Evolutionary conservation across 306 rosid species (phyloP), one percentile per base, ranked within the genome.

Genomic region (Vachellia collinsii): DNA sequence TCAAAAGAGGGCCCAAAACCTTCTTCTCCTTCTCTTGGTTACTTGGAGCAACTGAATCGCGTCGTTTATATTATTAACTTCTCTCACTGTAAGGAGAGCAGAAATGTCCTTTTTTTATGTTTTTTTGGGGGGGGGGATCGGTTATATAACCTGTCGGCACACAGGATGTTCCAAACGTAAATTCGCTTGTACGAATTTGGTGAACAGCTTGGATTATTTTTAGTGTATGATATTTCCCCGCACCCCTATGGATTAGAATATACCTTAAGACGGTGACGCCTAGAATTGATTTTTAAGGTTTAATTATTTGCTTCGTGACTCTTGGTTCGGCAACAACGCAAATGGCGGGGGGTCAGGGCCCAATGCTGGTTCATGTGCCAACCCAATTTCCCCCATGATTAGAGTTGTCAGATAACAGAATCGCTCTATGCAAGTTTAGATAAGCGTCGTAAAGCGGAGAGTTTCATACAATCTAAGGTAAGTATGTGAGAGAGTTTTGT

Each of bases 191-290:
- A 10, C 7, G 44, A n/a, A 4, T 9, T 62, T 29, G 6, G 6
- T 38, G 23, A 36, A 12, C 51, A 50, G 53, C 25, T 65, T 37
- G 47, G 29, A 38, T 37, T 63, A 44, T n/a, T n/a, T 17, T 8
- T 3, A 67, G 7, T 41, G n/a, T 10, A 50, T 36, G 16, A 47
- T 43, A 0, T 9, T 43, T 43, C n/a, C 34, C 34, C 1, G 34
- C 34, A 29, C 2, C 34, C 34, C 1, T 29, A 2, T 29, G 34
- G 34, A 29, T 29, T 29, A 29, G 34, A n/a, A n/a, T n/a, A n/a
- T n/a, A n/a, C n/a, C n/a, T n/a, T 11, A 65, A 77, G 81, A 66
- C 22, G 22, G 22, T 44, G 72, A 62, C 72, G n/a, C 23, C 36
- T 23, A 61, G 19, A 46, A 50, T 44, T 39, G 19, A n/a, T 9